Evolutionary conservation across 495 filamentous ascomycete species (phyloP).

Genomic region (Aspergillus baeticus): DNA sequence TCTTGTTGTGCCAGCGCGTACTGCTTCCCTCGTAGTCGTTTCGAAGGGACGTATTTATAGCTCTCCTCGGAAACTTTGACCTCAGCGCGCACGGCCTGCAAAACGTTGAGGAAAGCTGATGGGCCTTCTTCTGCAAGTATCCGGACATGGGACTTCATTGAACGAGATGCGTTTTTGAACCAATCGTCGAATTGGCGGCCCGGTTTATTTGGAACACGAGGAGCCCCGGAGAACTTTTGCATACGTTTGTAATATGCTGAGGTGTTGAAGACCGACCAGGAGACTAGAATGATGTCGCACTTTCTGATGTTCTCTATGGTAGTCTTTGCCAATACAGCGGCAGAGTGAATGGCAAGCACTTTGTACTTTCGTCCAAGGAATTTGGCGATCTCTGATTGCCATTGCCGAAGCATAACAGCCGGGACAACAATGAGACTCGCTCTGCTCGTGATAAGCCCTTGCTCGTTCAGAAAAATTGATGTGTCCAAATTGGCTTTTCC

Average conservation of each 20-base stretch:
- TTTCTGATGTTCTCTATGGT: slow-evolving; percentile 41
- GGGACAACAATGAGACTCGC: slow-evolving; percentile 74
- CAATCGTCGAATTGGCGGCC: slow-evolving; percentile 53
- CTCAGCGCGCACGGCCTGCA: slow-evolving; percentile 24
- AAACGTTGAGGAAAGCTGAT: slow-evolving; percentile 25
- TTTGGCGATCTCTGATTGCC: slow-evolving; percentile 58
- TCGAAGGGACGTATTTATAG: slow-evolving; percentile 31
- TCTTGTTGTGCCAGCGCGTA: slow-evolving; percentile 11
- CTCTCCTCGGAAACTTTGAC: slow-evolving; percentile 19
- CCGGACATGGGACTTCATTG: slow-evolving; percentile 42
- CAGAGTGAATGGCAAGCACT: slow-evolving; percentile 41
- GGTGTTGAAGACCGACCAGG: slow-evolving; percentile 44
- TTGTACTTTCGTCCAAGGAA: slow-evolving; percentile 49
- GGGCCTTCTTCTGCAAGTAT: slow-evolving; percentile 28
- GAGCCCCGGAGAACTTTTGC: slow-evolving; percentile 50
- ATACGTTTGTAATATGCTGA: slow-evolving; percentile 49
- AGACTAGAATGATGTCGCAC: slow-evolving; percentile 58
- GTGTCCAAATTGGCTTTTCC: slow-evolving; percentile 13
- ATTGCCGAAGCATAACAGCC: slow-evolving; percentile 61
- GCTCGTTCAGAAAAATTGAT: neutral
- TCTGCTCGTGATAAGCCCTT: slow-evolving; percentile 46
- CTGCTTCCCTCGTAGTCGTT: slow-evolving; percentile 29
- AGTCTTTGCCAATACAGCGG: slow-evolving; percentile 28
- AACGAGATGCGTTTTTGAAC: slow-evolving; percentile 44
- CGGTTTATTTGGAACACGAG: slow-evolving; percentile 35